Conservation (phyloP, 441 rosid species). For the Breynia disticha region DNA sequence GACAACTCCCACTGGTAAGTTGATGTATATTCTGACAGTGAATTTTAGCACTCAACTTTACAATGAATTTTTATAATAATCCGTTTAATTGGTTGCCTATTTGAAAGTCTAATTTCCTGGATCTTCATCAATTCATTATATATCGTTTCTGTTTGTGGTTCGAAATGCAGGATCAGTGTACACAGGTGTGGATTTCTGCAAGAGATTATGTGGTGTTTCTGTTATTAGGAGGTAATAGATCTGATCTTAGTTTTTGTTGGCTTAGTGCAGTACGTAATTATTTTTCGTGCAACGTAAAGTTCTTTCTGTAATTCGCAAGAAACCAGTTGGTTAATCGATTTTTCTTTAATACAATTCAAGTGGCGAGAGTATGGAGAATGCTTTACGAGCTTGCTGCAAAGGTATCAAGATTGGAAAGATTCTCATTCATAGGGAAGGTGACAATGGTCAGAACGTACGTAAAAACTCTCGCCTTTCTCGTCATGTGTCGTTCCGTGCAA, state of each 20-base stretch:
- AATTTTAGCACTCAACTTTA: too few relatives aligned
- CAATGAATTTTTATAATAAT: too few relatives aligned
- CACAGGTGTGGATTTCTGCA: constrained; percentile 78
- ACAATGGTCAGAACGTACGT: constrained; percentile 62
- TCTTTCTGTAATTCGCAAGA: background rate
- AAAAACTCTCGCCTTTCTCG: constrained; percentile 1
- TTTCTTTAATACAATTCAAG: constrained; percentile 24
- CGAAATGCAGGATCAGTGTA: constrained; percentile 74
- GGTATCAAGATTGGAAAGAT: constrained; percentile 89
- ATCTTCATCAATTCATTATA: too few relatives aligned
- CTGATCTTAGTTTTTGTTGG: background rate
- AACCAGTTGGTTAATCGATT: too few relatives aligned
- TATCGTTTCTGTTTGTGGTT: too few relatives aligned
- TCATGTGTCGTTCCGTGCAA: background rate
- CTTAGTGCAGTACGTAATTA: background rate
- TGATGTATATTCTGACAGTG: background rate
- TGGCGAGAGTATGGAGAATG: constrained; percentile 99
- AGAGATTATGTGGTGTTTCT: constrained; percentile 74
- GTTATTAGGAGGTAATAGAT: constrained; percentile 66
- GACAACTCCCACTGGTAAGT: constrained; percentile 70
- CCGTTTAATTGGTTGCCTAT: too few relatives aligned
- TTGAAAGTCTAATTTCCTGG: too few relatives aligned
- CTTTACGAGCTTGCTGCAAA: constrained; percentile 90
- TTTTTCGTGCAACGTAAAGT: background rate
- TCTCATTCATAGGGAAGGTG: constrained; percentile 65